Evolutionary conservation across 768 basidiomycete species (phyloP).

Genomic region (Kwoniella heveanensis): DNA sequence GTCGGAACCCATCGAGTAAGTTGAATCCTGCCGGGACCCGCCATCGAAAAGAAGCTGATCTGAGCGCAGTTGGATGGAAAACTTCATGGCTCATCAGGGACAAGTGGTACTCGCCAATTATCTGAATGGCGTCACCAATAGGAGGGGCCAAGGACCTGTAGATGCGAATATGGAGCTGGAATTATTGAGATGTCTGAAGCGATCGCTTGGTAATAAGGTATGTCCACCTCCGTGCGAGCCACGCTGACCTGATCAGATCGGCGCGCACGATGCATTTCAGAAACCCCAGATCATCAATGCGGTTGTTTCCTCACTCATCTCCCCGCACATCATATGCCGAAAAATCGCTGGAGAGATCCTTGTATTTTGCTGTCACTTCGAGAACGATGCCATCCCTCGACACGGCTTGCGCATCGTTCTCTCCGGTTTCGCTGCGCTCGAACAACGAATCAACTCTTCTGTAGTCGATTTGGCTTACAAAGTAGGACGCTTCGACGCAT

Average conservation of each 20-base stretch:
- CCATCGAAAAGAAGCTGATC: not conserved
- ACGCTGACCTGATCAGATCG: constrained; percentile 59
- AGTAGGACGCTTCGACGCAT: constrained; percentile 68
- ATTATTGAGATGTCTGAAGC: constrained; percentile 80
- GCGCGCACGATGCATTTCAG: constrained; percentile 71
- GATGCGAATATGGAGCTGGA: constrained; percentile 82
- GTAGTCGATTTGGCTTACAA: constrained; percentile 37
- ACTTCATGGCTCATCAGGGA: constrained; percentile 43
- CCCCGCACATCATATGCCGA: constrained; percentile 75
- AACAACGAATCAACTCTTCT: constrained; percentile 35
- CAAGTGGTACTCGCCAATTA: constrained; percentile 47
- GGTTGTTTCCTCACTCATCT: constrained; percentile 78
- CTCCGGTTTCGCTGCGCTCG: constrained; percentile 65
- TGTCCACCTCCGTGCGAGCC: constrained; percentile 11
- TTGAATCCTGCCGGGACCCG: constrained; percentile 14
- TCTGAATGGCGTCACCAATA: constrained; percentile 25
- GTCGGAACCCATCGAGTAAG: constrained; percentile 77
- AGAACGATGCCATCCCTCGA: constrained; percentile 59
- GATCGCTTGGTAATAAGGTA: constrained; percentile 69
- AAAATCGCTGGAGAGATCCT: constrained; percentile 78
- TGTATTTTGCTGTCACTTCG: constrained; percentile 69
- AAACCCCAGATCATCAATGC: constrained; percentile 74
- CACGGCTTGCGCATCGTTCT: constrained; percentile 68
- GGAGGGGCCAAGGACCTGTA: constrained; percentile 59
- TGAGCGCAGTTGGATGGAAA: constrained; percentile 36